Evolutionary conservation across 805 yeast genomes (phyloP), one percentile per base, ranked within the genome.

Genomic region (Pichia eremophila): DNA sequence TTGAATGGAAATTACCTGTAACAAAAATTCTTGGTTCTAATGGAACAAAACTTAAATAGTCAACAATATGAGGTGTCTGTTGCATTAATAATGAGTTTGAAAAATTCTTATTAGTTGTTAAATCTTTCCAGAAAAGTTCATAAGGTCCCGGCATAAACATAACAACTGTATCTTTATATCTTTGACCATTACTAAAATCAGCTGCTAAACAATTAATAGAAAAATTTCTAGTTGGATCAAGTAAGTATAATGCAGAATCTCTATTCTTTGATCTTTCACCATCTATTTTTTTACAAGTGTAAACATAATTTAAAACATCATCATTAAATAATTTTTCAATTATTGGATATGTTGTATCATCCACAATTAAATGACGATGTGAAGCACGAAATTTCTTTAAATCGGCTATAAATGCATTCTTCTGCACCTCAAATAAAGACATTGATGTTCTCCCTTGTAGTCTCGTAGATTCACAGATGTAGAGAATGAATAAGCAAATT

Each of bases 161-260:
- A 7, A 87, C 73, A 61, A 85, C 82, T 1, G 90, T 90, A 39
- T 72, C 75, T 47, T 78, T 78, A 66, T 90, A 93, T 48, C 95
- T 74, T n/a, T 76, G 69, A 1, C 91, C 84, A 19, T 71, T 68
- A 10, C 74, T 63, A 54, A 74, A 85, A 64, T 93, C 99, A 0
- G 90, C 81, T 43, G 79, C 64, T 19, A 93, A 72, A 64, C 98
- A 90, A 48, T 81, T 83, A 49, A 88, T 66, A 37, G 83, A 77
- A 66, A 77, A 87, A 35, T 68, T 65, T 6, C 79, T 65, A 6
- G 55, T 45, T 0, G 95, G 89, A 44, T 84, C 85, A 17, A 88
- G 64, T 28, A 93, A 67, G 64, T 93, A 93, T 10, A 93, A 69
- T 8, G 89, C 97, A 54, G 84, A 91, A 41, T 61, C 64, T 43